These are phyloP conservation scores for Penicillium psychrosexuale DNA, from an alignment of 2,329 filamentous ascomycete species.

Conservation along the genomic window DNA sequence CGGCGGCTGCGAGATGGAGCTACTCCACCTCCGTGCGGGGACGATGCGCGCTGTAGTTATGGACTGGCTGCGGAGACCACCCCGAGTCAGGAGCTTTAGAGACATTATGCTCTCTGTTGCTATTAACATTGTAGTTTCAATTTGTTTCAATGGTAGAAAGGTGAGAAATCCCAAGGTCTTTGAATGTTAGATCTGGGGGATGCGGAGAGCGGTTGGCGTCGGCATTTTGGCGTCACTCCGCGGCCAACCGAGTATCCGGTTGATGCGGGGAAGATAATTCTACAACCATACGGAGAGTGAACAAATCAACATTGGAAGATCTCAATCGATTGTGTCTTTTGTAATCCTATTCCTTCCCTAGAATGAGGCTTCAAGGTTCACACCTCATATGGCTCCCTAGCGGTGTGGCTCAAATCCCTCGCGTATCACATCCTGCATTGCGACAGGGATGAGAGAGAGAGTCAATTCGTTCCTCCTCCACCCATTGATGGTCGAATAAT, in stretches of 20 bases:
- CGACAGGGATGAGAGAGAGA: no score
- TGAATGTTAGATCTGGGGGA: conserved; percentile 6
- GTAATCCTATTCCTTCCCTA: neutral
- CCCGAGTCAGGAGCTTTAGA: conserved; percentile 16
- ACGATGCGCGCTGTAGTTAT: conserved; percentile 9
- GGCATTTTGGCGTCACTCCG: conserved; percentile 14
- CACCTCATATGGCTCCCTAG: neutral
- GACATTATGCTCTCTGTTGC: conserved; percentile 15
- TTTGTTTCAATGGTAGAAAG: conserved; percentile 1
- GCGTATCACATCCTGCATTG: neutral
- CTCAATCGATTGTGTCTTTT: neutral
- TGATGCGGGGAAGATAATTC: neutral
- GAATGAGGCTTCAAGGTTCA: neutral
- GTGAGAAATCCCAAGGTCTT: neutral
- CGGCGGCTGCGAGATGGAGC: conserved; percentile 56
- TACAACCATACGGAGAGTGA: neutral
- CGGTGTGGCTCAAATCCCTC: neutral
- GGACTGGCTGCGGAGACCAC: neutral
- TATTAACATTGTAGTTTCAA: conserved; percentile 5
- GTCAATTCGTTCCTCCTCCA: neutral
- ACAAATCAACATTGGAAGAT: neutral
- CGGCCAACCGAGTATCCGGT: conserved; percentile 9
- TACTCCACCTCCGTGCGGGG: conserved; percentile 46
- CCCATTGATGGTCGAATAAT: neutral
- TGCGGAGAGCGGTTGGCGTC: conserved; percentile 31